phyloP scores from a whole-genome alignment of 1,284 basidiomycete species.

The Rhodofomes roseus region DNA sequence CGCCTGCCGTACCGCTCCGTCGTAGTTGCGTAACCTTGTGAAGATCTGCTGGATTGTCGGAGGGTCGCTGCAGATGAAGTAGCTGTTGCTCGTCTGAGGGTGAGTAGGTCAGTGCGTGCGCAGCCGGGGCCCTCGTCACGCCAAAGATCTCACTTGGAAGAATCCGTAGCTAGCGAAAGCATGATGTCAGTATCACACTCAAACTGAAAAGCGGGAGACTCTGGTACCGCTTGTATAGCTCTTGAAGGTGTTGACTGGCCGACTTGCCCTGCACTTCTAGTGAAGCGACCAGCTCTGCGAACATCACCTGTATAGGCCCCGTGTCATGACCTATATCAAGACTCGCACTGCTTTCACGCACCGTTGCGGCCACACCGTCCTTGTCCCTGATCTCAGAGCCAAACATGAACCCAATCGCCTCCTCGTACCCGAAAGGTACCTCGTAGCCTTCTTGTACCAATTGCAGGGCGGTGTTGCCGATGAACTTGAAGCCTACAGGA shows the following conservation, averaged over 20 bases:
- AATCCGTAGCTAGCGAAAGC: constrained; percentile 41
- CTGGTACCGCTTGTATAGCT: constrained; percentile 58
- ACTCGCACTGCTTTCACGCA: constrained; percentile 26
- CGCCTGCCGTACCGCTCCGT: constrained; percentile 32
- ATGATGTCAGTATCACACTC: neutral
- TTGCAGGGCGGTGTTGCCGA: constrained; percentile 74
- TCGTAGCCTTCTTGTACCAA: constrained; percentile 64
- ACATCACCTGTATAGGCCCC: constrained; percentile 51
- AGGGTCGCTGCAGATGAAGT: constrained; percentile 72
- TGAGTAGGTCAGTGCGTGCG: neutral
- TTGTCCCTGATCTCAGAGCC: constrained; percentile 76
- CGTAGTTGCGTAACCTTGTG: constrained; percentile 53
- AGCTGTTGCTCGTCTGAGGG: constrained; percentile 72
- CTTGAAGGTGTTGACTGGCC: constrained; percentile 52
- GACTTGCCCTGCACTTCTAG: constrained; percentile 51
- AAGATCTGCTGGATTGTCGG: constrained; percentile 67
- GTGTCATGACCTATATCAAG: neutral
- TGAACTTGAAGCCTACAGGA: constrained; percentile 72
- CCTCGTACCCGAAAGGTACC: constrained; percentile 83
- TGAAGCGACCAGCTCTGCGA: constrained; percentile 59
- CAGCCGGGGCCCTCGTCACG: neutral
- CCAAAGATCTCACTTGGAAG: constrained; percentile 41
- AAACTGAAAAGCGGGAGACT: neutral
- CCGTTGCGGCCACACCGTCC: constrained; percentile 77
- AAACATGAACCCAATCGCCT: constrained; percentile 87